phyloP scores from a whole-genome alignment of 331 rosid genomes.

The Arachis monticola region DNA sequence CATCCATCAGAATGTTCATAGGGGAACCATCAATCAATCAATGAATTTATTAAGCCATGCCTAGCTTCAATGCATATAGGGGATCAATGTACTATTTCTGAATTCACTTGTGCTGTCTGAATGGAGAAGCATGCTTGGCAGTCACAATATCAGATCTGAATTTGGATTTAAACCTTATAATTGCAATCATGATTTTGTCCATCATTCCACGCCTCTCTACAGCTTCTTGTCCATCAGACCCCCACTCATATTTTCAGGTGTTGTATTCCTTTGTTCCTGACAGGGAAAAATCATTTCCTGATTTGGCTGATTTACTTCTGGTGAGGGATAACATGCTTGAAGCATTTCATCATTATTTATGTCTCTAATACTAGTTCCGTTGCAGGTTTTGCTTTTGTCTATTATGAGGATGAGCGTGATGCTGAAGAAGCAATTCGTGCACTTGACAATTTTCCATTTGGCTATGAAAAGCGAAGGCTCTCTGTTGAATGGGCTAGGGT shows the following conservation, averaged over 20 bases:
- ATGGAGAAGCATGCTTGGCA: constrained; percentile 89
- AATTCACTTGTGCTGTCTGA: constrained; percentile 80
- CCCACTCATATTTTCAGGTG: constrained; percentile 85
- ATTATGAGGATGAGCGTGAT: constrained; percentile 88
- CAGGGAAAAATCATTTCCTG: constrained; percentile 61
- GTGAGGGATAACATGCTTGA: constrained; percentile 50
- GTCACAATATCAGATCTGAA: constrained; percentile 79
- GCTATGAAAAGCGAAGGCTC: constrained; percentile 76
- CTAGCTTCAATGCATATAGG: constrained; percentile 69
- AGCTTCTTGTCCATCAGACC: constrained; percentile 74
- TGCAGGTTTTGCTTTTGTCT: constrained; percentile 98
- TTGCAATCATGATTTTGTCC: constrained; percentile 87
- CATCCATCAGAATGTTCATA: constrained; percentile 62
- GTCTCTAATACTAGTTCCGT: constrained; percentile 40
- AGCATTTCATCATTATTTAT: constrained; percentile 20
- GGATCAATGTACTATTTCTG: constrained; percentile 81
- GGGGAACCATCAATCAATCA: constrained; percentile 34
- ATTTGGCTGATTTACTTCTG: constrained; percentile 75
- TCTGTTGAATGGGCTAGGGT: constrained; percentile 99
- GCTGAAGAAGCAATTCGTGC: constrained; percentile 87
- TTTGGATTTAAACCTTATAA: constrained; percentile 83
- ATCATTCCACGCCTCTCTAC: constrained; percentile 92
- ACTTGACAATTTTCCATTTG: constrained; percentile 84
- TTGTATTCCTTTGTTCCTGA: constrained; percentile 74
- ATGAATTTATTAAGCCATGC: constrained; percentile 68